Evolutionary conservation across 306 rosid species (phyloP), one percentile per base, ranked within the genome.

Genomic region (Leucaena leucocephala): DNA sequence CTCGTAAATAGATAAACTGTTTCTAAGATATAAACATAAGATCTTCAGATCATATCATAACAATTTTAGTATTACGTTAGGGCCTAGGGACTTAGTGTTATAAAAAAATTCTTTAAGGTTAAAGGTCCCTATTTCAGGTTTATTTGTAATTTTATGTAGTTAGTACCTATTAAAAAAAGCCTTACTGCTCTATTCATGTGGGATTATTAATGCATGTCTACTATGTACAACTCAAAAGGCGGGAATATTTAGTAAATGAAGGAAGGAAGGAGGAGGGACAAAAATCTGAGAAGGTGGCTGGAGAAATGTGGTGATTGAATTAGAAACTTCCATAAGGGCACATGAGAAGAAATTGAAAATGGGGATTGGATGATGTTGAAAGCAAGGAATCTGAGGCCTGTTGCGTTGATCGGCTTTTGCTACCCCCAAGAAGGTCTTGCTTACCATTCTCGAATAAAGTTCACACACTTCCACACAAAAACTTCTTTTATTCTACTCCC

Each of bases 341-440:
- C 61, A 59, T 2, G 27, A 27, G 27, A 27, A 59, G 7, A 77
- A 77, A 65, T 69, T 63, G 72, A 80, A 76, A 81, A 80, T 52
- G 38, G 77, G 82, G 87, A 77, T 82, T 76, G 82, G 79, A 58
- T 43, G 78, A 76, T 58, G 78, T 75, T 83, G 89, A 75, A 89
- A 88, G 94, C 83, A 86, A 90, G 86, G 94, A 90, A 90, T 74
- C 71, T 82, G 64, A 21, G 85, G 82, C 76, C 45, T 70, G 27
- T 27, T 27, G 27, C 27, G 27, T 27, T 27, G 85, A 75, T 80
- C 81, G 72, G 86, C 94, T 90, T 90, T 90, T 85, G 82, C 84
- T 70, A 86, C 50, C 81, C 86, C 89, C 92, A 84, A 88, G 83
- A 71, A 81, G 82, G 88, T 55, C 78, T 75, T 68, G 44, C 84